Evolutionary conservation across 192 early-diverging fungal species (phyloP).

Genomic region (Nowakowskiella sp.): DNA sequence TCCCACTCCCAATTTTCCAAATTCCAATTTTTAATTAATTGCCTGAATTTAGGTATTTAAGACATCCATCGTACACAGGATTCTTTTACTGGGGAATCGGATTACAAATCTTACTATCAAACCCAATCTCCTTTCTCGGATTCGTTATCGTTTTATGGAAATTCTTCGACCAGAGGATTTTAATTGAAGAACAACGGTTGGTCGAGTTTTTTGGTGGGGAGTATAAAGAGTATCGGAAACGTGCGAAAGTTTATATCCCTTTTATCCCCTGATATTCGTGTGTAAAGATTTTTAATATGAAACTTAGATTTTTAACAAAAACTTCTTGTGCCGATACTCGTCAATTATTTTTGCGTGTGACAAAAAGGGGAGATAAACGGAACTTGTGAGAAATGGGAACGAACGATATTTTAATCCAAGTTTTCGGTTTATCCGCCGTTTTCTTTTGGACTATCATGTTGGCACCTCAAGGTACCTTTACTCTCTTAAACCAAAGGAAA

Average conservation of each 20-base stretch:
- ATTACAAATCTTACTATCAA: conserved; percentile 68
- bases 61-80: conserved; percentile 92
- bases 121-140: conserved; percentile 63
- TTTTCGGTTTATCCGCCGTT: too few species aligned
- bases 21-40: conserved; percentile 11
- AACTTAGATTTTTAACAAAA: too few species aligned
- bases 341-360: too few species aligned
- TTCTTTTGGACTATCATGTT: too few species aligned
- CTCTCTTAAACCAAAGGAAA: too few species aligned
- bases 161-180: conserved; percentile 75
- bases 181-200: conserved; percentile 69
- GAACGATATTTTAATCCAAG: too few species aligned
- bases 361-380: too few species aligned
- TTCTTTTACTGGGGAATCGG: conserved; percentile 88
- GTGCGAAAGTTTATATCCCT: conserved; percentile 64
- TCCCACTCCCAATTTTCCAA: conserved; percentile 3
- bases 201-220: conserved; percentile 72
- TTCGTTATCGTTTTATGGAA: conserved; percentile 56
- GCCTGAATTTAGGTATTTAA: conserved; percentile 45
- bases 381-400: too few species aligned
- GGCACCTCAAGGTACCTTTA: too few species aligned
- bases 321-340: too few species aligned
- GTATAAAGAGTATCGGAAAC: conserved; percentile 59
- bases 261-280: conserved; percentile 33
- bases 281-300: neutral